Evolutionary conservation across 768 basidiomycete genomes (phyloP), one percentile per base, ranked within the genome.

Genomic region (Lentinula detonsa): DNA sequence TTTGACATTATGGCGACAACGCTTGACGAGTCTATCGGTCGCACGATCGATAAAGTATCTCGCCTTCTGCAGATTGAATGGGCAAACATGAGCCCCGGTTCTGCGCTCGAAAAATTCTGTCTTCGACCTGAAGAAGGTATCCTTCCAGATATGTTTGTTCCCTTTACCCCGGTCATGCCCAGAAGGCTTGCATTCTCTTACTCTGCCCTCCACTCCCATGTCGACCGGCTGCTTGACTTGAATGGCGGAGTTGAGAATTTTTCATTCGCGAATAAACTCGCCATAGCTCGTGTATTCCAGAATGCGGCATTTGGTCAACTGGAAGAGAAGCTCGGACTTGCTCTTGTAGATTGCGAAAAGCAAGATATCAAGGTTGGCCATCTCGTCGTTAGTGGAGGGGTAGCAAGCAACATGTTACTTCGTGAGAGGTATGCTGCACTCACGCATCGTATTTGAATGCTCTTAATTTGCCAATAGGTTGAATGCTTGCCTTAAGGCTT

Each of bases 311-410:
- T 90, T 5, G 75, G 69, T 7, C 93, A 95, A 56, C 76, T 98
- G 0, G 86, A 85, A 66, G 82, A 85, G 49, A 97, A 95, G 73
- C 74, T 96, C 9, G 58, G 70, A 2, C 73, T 90, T 21, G 87
- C 77, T 0, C 63, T 86, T 42, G 66, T 73, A 23, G 74, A 71
- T 75, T 85, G 84, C 62, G 58, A 65, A 56, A 61, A 67, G 8
- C 66, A 77, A 23, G 79, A 74, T n/a, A 70, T 85, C 1, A 57
- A 66, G 7, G 73, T 91, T 3, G 71, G 70, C 10, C 77, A 87
- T 58, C 65, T 98, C 28, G 91, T 97, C 1, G 85, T 91, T 15
- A 93, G 93, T 61, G 96, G 96, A 0, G 96, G 96, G 1, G 96
- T 99, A 0, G 96, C 95, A 15, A 93, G 92, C 65, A 99, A 99